These are phyloP conservation scores for Coemansia sp. DNA, from an alignment of 192 early-diverging fungal species.

Conservation along the genomic window DNA sequence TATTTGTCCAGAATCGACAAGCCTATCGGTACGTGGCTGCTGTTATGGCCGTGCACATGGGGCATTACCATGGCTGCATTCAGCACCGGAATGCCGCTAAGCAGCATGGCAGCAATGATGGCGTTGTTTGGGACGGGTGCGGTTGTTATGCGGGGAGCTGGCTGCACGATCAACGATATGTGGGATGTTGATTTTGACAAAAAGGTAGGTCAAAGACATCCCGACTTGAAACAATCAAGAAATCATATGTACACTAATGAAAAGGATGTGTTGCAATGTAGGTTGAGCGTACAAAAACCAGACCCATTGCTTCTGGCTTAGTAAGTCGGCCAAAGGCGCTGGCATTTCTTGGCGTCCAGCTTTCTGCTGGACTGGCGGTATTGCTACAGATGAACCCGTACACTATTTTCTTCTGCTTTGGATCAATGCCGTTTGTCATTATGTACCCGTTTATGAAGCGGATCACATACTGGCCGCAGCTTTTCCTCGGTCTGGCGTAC, in stretches of 20 bases:
- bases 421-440: constrained; percentile 73
- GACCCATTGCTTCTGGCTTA: constrained; percentile 81
- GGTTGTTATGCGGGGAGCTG: constrained; percentile 91
- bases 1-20: constrained; percentile 81
- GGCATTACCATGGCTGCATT: constrained; percentile 72
- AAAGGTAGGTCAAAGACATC: constrained; percentile 33
- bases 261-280: constrained; percentile 9
- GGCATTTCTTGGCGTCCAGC: constrained; percentile 75
- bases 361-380: constrained; percentile 76
- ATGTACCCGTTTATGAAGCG: constrained; percentile 95
- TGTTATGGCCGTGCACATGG: constrained; percentile 89
- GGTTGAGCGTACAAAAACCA: constrained; percentile 76
- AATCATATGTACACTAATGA: no score
- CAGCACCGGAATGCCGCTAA: constrained; percentile 51
- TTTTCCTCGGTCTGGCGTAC: constrained; percentile 83
- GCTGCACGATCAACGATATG: constrained; percentile 96
- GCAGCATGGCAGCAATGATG: constrained; percentile 63
- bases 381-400: constrained; percentile 88
- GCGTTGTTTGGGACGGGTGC: constrained; percentile 83
- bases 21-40: constrained; percentile 88
- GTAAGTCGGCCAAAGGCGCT: constrained; percentile 69
- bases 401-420: constrained; percentile 80
- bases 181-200: constrained; percentile 93
- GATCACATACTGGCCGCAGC: constrained; percentile 93
- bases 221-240: neutral